Conservation (phyloP, 257 asterid species). For the Solanum pimpinellifolium region DNA sequence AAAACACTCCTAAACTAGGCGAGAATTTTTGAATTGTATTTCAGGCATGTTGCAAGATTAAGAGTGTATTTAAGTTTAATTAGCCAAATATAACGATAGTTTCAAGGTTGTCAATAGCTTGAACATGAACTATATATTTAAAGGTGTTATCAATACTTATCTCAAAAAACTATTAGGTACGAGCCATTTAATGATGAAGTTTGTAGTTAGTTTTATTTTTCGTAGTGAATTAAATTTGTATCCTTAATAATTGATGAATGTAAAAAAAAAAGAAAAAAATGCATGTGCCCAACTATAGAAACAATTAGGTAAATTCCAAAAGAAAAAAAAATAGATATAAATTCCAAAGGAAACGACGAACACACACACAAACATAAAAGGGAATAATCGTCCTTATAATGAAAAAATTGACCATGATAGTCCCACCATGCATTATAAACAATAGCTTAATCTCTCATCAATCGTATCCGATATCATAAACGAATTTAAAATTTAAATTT, state of each 20-base stretch:
- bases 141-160: not conserved
- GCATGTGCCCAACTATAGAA: slow-evolving; percentile 41
- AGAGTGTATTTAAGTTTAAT: not conserved
- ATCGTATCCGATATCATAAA: not conserved
- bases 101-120: not conserved
- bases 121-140: not conserved
- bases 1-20: not conserved
- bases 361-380: slow-evolving; percentile 39
- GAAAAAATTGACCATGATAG: slow-evolving; percentile 10
- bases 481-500: not conserved
- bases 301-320: slow-evolving; percentile 5
- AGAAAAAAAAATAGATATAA: not conserved
- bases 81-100: no score
- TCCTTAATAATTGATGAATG: not conserved
- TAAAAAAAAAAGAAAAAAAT: not conserved
- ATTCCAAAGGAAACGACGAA: slow-evolving; percentile 45
- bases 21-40: no score
- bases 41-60: not conserved
- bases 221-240: not conserved
- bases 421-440: slow-evolving; percentile 14
- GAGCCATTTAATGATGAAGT: not conserved
- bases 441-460: not conserved
- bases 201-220: not conserved
- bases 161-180: not conserved
- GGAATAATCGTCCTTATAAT: slow-evolving; percentile 45